Evolutionary conservation across 257 asterid genomes (phyloP), one percentile per base, ranked within the genome.

Genomic region (Ophiorrhiza pumila): DNA sequence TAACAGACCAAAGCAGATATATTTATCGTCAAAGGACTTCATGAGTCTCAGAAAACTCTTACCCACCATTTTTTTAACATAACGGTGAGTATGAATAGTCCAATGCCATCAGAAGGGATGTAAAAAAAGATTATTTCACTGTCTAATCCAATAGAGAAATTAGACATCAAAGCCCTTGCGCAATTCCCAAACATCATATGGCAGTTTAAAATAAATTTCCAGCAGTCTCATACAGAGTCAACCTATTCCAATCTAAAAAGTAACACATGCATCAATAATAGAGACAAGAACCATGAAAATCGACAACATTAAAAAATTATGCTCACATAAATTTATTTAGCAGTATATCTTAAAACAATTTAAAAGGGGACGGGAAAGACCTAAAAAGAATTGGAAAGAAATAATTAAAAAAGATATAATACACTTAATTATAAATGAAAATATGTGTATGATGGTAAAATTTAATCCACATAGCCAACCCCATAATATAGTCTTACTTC

Each of bases 91-190:
- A 23, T 39, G 14, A 43, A 1, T 6, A 71, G 31, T 42, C 37
- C 60, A 60, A 45, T 70, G 74, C 70, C 71, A 65, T 63, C 65
- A 63, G 62, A 62, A 73, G 50, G 77, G 52, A 25, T 61, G 71
- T 37, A 73, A 6, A 37, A 22, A 53, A 62, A 63, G 49, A 52
- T 62, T 73, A 58, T 47, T 68, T 64, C 79, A 57, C 70, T n/a
- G 63, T 70, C 74, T 57, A 45, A 49, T 46, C 50, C 64, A n/a
- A 49, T n/a, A 50, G 25, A 15, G 37, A 8, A 29, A 45, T 25
- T 34, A 20, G 39, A 55, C 71, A 45, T 61, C 65, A 69, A 68
- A 71, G 35, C 68, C 73, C 71, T 56, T 69, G 65, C 65, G 68
- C 78, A 67, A 2, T 39, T 71, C 62, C 69, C 69, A 22, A 35